Conservation (phyloP, 2,329 filamentous ascomycete species). For the Esteya vermicola region DNA sequence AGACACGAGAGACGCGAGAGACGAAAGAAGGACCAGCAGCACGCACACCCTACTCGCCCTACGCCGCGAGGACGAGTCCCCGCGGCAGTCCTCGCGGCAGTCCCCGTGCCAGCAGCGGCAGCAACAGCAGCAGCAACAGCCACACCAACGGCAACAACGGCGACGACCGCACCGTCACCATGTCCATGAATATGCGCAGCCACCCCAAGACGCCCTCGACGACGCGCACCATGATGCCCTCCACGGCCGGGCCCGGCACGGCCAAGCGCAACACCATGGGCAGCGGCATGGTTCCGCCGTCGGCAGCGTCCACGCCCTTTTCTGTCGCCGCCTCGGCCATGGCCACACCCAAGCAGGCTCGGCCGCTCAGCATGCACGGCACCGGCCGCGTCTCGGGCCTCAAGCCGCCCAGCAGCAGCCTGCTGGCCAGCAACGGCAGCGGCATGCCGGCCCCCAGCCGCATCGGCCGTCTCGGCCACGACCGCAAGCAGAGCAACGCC, state of each 20-base stretch:
- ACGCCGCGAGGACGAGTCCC: not conserved
- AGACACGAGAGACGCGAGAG: too few relatives aligned
- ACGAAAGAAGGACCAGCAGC: too few relatives aligned
- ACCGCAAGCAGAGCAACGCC: constrained; percentile 27
- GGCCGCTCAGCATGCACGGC: constrained; percentile 11
- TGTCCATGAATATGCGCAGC: not conserved
- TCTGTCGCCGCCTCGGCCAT: too few relatives aligned
- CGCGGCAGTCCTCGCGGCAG: not conserved
- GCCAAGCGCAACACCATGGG: constrained; percentile 7
- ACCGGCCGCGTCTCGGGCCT: constrained; percentile 32
- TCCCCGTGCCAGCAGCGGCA: not conserved
- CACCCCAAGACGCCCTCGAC: constrained; percentile 5
- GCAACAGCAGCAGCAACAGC: not conserved
- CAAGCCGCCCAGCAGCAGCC: constrained; percentile 39
- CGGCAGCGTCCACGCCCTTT: constrained; percentile 9
- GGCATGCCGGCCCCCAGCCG: constrained; percentile 27
- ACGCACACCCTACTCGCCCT: not conserved
- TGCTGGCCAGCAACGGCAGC: constrained; percentile 11
- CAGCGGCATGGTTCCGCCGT: constrained; percentile 9
- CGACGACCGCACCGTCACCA: not conserved
- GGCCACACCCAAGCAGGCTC: constrained; percentile 11
- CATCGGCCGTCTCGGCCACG: constrained; percentile 28
- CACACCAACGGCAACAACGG: not conserved
- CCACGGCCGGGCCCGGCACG: constrained; percentile 6
- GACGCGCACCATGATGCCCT: not conserved